A percentile compares a stretch with the other conserved stretches of the same genome.
phyloP scores from a whole-genome alignment of 1,284 basidiomycete genomes.

The Microbotryum intermedium region DNA sequence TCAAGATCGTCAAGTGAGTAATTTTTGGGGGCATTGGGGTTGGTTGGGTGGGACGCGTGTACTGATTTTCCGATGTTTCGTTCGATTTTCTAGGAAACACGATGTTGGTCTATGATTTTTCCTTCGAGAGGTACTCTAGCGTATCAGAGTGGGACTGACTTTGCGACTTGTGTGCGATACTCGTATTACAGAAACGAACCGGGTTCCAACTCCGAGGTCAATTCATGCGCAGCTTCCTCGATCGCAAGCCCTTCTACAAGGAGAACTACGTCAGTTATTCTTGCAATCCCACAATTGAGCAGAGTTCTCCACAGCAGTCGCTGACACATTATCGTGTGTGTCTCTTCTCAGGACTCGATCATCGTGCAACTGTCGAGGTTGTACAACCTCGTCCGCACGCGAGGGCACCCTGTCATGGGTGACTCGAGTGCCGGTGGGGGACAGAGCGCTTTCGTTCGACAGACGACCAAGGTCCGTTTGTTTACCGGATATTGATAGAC shows the following conservation, averaged over 20 bases:
- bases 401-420: slow-evolving; percentile 87
- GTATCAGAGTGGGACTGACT: neutral
- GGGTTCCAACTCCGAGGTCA: slow-evolving; percentile 50
- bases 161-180: neutral
- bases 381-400: slow-evolving; percentile 90
- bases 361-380: slow-evolving; percentile 95
- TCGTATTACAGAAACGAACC: slow-evolving; percentile 47
- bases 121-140: neutral
- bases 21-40: slow-evolving; percentile 48
- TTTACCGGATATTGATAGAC: too few species aligned
- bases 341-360: slow-evolving; percentile 54
- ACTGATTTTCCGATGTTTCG: neutral
- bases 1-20: slow-evolving; percentile 98
- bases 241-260: slow-evolving; percentile 93
- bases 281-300: neutral
- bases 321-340: too few species aligned
- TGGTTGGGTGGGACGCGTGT: neutral
- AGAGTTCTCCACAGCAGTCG: neutral
- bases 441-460: slow-evolving; percentile 93
- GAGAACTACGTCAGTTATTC: slow-evolving; percentile 38
- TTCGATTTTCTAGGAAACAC: slow-evolving; percentile 52
- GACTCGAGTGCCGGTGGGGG: slow-evolving; percentile 88
- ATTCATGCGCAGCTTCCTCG: slow-evolving; percentile 80
- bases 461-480: slow-evolving; percentile 67
- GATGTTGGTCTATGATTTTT: slow-evolving; percentile 46